phyloP scores from a whole-genome alignment of 345 rosid species.

The Balakata baccata region DNA sequence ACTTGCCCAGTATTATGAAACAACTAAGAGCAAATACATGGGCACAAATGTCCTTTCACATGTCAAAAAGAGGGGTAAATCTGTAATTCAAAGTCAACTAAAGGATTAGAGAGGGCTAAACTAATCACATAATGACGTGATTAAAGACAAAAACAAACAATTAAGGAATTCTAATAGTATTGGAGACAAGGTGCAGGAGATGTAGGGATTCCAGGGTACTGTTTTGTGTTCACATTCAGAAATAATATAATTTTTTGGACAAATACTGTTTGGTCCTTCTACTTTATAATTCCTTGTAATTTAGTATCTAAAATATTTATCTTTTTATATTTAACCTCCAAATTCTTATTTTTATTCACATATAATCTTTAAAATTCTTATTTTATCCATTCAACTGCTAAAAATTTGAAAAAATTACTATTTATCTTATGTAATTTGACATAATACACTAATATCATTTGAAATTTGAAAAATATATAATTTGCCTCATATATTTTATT shows the following conservation, averaged over 20 bases:
- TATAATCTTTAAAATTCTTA: too few species aligned
- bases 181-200: constrained; percentile 7
- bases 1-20: neutral
- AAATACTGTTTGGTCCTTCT: too few species aligned
- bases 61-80: neutral
- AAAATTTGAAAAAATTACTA: too few species aligned
- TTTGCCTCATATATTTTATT: too few species aligned
- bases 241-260: neutral
- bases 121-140: neutral
- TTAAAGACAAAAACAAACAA: neutral
- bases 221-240: neutral
- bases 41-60: neutral
- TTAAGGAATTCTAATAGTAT: neutral
- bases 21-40: neutral
- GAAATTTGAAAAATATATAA: too few species aligned
- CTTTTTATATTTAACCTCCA: too few species aligned
- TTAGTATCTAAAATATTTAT: too few species aligned
- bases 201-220: constrained; percentile 15
- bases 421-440: too few species aligned
- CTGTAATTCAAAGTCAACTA: neutral
- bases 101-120: neutral
- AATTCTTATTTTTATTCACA: too few species aligned
- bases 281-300: too few species aligned
- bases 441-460: too few species aligned
- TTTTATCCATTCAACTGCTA: too few species aligned